Base-by-base conservation (phyloP, 73 alveolate genomes). In the Urostyla sp. region DNA sequence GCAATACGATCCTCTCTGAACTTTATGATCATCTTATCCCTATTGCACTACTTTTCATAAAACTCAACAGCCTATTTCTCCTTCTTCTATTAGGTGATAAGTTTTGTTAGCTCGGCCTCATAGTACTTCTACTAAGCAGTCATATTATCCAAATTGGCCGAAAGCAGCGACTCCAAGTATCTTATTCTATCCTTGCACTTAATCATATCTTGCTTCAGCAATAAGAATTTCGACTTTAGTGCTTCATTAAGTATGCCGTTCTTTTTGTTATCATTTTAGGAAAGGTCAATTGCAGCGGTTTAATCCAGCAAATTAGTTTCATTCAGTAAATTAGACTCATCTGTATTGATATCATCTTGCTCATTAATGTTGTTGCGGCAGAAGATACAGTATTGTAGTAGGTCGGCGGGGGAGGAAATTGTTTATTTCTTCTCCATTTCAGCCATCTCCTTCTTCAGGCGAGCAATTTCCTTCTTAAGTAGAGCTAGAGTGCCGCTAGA, bases 401-500 rank as follows among this genome's bases (percentile, higher is more conserved):
- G n/a, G n/a, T n/a, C n/a, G n/a, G n/a, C n/a, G n/a, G n/a, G n/a
- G n/a, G n/a, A n/a, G n/a, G n/a, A n/a, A n/a, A 8, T 38, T 38
- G n/a, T 63, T 21, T 63, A 63, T 27, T 34, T 46, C 34, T 69
- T 44, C 31, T 69, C 83, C 44, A 46, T 69, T 69, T 69, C 67
- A 30, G 83, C 83, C 5, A 69, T 52, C 16, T 69, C 83, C 31
- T 85, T 66, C 74, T 90, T 92, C 24, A 92, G 89, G 36, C 95
- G 26, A 36, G 46, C 66, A 15, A 90, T 80, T 63, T 92, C 98
- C 23, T 67, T 80, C 53, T 81, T 87, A 8, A 92, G 88, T 8
- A 78, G 43, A 18, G 74, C 88, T 28, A 92, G 57, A n/a, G 89
- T 67, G 44, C 95, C 96, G 18, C 91, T 45, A n/a, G 90, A 49